Conservation (phyloP, 1,284 basidiomycete genomes). For the Vanrija sp. region DNA sequence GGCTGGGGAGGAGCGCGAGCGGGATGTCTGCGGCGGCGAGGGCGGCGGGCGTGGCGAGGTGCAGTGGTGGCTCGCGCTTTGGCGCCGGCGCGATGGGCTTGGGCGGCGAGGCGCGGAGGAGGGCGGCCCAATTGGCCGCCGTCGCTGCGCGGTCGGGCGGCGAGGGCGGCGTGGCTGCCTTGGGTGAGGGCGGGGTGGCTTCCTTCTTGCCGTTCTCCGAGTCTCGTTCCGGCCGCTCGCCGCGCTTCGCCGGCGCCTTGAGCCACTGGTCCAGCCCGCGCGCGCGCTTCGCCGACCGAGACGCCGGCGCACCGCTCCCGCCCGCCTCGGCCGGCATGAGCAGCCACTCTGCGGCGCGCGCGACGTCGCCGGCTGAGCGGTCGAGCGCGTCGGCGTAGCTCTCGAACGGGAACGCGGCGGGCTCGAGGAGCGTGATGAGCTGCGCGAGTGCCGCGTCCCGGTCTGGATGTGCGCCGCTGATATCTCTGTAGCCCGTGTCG, state of each 20-base stretch:
- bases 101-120: background rate
- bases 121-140: conserved; percentile 15
- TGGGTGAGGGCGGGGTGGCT: conserved; percentile 28
- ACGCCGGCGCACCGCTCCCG: background rate
- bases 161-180: conserved; percentile 13
- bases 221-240: background rate
- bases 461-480: background rate
- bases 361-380: conserved; percentile 59
- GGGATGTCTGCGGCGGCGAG: conserved; percentile 53
- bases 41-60: conserved; percentile 50
- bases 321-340: conserved; percentile 25
- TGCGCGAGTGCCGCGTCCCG: conserved; percentile 35
- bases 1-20: conserved; percentile 55
- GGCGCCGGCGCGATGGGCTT: conserved; percentile 11
- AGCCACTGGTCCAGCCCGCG: conserved; percentile 5
- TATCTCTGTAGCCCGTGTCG: too few relatives aligned
- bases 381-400: conserved; percentile 59
- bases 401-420: conserved; percentile 31
- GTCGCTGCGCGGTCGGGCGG: conserved; percentile 3
- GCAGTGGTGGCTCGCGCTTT: conserved; percentile 23
- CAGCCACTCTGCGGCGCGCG: conserved; percentile 55
- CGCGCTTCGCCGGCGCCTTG: background rate
- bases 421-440: conserved; percentile 41
- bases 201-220: conserved; percentile 18
- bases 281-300: background rate